Evolutionary conservation across 2,329 filamentous ascomycete genomes (phyloP).

Genomic region (Fusarium sulawesiense): DNA sequence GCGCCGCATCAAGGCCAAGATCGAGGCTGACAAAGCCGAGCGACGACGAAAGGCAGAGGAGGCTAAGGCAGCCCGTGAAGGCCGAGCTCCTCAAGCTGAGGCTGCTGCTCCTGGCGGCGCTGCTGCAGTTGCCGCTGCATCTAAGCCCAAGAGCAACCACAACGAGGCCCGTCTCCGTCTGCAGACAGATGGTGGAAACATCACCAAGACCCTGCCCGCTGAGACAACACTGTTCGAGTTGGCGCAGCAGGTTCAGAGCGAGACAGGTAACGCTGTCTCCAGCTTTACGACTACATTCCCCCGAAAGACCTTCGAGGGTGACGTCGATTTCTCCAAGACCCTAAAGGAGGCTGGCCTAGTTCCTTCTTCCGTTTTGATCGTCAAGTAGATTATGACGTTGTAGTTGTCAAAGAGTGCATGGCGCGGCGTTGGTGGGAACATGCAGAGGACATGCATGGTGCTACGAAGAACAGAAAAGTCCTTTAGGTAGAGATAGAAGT

Average conservation of each 20-base stretch:
- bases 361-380: constrained; percentile 89
- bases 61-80: constrained; percentile 87
- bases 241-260: constrained; percentile 77
- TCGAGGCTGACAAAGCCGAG: constrained; percentile 93
- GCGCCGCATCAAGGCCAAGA: constrained; percentile 90
- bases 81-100: constrained; percentile 64
- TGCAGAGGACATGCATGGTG: neutral
- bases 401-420: constrained; percentile 29
- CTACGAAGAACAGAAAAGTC: constrained; percentile 12
- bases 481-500: constrained; percentile 29
- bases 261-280: constrained; percentile 75
- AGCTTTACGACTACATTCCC: constrained; percentile 91
- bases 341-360: constrained; percentile 91
- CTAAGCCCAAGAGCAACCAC: constrained; percentile 76
- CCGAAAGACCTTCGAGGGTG: constrained; percentile 78
- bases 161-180: constrained; percentile 84
- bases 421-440: constrained; percentile 36
- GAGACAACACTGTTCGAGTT: constrained; percentile 95
- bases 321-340: constrained; percentile 85
- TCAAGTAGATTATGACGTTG: constrained; percentile 59
- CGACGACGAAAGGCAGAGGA: constrained; percentile 85
- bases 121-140: constrained; percentile 59
- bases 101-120: constrained; percentile 61
- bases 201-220: constrained; percentile 88
- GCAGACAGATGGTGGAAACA: constrained; percentile 77